Conservation (phyloP, 208 protist species). For the Lotmaria passim region DNA sequence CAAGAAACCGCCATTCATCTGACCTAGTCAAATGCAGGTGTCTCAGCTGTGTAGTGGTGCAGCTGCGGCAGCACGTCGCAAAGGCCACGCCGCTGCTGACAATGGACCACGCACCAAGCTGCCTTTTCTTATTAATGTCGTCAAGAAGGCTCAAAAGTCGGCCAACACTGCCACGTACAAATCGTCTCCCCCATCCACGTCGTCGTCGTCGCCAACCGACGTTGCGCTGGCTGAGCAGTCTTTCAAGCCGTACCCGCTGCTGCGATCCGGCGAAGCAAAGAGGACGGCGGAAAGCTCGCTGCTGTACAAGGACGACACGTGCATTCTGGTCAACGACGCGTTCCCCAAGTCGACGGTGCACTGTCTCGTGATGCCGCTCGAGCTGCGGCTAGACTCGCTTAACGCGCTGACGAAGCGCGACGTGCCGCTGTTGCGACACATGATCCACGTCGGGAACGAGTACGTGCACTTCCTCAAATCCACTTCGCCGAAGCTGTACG, state of each 20-base stretch:
- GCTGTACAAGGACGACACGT: constrained; percentile 78
- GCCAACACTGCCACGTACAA: constrained; percentile 35
- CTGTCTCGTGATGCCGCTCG: constrained; percentile 83
- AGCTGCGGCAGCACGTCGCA: constrained; percentile 8
- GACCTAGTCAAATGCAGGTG: constrained; percentile 6
- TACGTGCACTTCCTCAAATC: constrained; percentile 64
- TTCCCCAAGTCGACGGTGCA: constrained; percentile 89
- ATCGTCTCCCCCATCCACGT: constrained; percentile 1
- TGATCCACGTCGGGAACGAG: constrained; percentile 53
- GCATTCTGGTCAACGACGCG: constrained; percentile 83
- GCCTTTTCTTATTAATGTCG: constrained; percentile 76
- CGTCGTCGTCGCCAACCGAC: constrained; percentile 1
- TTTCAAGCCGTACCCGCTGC: constrained; percentile 56
- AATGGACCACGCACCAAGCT: constrained; percentile 70
- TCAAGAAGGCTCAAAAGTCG: constrained; percentile 44
- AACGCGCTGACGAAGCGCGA: constrained; percentile 61
- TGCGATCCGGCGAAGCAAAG: constrained; percentile 36
- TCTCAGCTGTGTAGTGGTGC: constrained; percentile 10
- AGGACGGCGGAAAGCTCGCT: constrained; percentile 49
- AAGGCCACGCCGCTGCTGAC: constrained; percentile 8
- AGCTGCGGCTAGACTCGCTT: constrained; percentile 63
- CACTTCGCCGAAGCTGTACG: constrained; percentile 20
- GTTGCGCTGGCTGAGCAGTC: constrained; percentile 28
- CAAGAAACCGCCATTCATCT: not conserved
- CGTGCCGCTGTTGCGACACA: constrained; percentile 59